Conservation (phyloP, 2,329 filamentous ascomycete genomes). For the Talaromyces rugulosus region DNA sequence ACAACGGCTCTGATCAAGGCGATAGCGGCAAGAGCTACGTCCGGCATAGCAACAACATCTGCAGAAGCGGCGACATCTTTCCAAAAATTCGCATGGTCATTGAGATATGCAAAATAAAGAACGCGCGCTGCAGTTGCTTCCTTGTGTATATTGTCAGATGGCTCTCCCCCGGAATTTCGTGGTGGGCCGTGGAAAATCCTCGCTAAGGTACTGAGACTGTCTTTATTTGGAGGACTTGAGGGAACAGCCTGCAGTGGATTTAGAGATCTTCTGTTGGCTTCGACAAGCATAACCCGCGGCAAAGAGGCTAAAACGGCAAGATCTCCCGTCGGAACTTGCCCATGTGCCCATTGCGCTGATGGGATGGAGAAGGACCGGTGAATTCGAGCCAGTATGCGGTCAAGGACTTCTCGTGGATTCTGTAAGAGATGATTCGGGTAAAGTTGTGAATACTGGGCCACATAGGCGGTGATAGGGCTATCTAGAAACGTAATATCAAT, state of each 20-base stretch:
- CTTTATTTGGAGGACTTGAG: conserved; percentile 49
- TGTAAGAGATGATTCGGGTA: conserved; percentile 55
- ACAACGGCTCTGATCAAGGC: conserved; percentile 50
- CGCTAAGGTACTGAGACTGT: conserved; percentile 52
- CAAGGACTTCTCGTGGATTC: conserved; percentile 34
- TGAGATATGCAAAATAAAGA: conserved; percentile 53
- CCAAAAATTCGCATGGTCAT: conserved; percentile 50
- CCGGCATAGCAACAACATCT: conserved; percentile 55
- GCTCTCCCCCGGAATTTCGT: conserved; percentile 23
- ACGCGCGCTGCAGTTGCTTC: conserved; percentile 53
- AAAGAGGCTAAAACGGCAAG: conserved; percentile 55
- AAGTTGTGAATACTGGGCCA: conserved; percentile 52
- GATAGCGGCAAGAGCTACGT: conserved; percentile 53
- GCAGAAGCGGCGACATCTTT: conserved; percentile 49
- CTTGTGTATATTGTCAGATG: conserved; percentile 35
- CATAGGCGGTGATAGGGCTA: conserved; percentile 53
- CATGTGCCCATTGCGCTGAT: conserved; percentile 49
- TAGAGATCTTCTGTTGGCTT: conserved; percentile 33
- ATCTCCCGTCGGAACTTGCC: conserved; percentile 52
- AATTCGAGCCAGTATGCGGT: conserved; percentile 46
- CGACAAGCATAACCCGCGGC: conserved; percentile 51
- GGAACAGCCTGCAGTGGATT: conserved; percentile 50
- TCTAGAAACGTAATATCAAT: conserved; percentile 53
- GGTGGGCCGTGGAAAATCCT: conserved; percentile 56
- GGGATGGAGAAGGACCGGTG: conserved; percentile 42